Conservation (phyloP, 345 rosid genomes). For the Salix arbutifolia region DNA sequence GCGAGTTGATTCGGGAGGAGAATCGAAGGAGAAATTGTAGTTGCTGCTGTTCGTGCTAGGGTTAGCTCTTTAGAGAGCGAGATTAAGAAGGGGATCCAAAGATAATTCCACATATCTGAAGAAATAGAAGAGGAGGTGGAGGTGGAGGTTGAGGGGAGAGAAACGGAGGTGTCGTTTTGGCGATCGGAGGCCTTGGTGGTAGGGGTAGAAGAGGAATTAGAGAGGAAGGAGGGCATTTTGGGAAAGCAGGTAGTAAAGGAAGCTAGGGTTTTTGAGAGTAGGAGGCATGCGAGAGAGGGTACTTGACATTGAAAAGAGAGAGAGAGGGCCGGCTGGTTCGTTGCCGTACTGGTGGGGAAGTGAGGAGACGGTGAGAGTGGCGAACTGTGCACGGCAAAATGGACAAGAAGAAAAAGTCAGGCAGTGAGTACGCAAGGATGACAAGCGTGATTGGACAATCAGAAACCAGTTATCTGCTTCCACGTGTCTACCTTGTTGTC, state of each 20-base stretch:
- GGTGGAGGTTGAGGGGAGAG: constrained; percentile 26
- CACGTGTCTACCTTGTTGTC: background rate
- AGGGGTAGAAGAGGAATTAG: constrained; percentile 31
- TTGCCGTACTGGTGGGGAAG: background rate
- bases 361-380: background rate
- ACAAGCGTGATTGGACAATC: background rate
- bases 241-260: constrained; percentile 5
- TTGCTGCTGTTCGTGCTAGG: constrained; percentile 22
- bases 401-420: background rate
- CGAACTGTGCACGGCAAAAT: background rate
- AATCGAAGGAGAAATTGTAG: constrained; percentile 12
- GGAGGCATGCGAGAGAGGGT: background rate
- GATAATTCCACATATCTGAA: constrained; percentile 42
- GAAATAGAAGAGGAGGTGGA: constrained; percentile 21
- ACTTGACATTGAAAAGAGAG: background rate
- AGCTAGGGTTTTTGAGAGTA: background rate
- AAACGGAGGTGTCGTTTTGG: constrained; percentile 27
- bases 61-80: constrained; percentile 43
- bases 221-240: constrained; percentile 35
- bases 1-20: constrained; percentile 43
- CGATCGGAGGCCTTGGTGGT: constrained; percentile 9
- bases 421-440: background rate
- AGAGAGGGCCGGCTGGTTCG: background rate
- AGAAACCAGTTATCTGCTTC: background rate
- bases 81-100: constrained; percentile 45